These are phyloP conservation scores for Evernia prunastri DNA, from an alignment of 495 filamentous ascomycete species.

Conservation along the genomic window DNA sequence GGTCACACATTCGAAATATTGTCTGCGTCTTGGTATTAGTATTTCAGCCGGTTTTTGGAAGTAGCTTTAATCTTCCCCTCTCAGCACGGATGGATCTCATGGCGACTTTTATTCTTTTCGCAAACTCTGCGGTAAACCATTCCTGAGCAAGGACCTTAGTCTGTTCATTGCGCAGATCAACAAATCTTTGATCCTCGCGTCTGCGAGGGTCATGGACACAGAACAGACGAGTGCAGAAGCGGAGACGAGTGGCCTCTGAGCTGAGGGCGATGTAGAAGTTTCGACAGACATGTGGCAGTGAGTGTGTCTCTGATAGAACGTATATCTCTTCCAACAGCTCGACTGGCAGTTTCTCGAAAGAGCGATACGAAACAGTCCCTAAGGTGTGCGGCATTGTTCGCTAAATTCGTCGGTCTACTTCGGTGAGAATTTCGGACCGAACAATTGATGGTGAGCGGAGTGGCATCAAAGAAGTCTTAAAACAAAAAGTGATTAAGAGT, in stretches of 20 bases:
- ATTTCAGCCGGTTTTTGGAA: neutral
- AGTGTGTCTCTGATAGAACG: neutral
- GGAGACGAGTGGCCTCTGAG: neutral
- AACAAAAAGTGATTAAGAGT: neutral
- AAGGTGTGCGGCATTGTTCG: neutral
- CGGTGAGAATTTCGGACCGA: too few species aligned
- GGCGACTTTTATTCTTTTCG: neutral
- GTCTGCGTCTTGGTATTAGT: neutral
- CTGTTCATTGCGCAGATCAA: neutral
- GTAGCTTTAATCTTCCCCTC: neutral
- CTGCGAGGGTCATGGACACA: neutral
- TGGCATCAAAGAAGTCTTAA: too few species aligned
- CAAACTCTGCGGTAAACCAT: constrained; percentile 4
- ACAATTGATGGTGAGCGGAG: too few species aligned
- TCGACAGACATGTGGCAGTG: neutral
- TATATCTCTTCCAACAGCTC: neutral
- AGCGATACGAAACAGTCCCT: neutral
- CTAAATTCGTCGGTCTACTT: neutral
- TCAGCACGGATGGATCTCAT: neutral
- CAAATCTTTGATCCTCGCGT: neutral
- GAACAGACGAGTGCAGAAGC: neutral
- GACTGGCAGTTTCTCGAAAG: neutral
- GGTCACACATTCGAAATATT: neutral
- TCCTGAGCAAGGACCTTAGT: neutral
- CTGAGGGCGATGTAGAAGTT: neutral